Percentiles rank a stretch among this genome's conserved stretches.
phyloP scores from a whole-genome alignment of 768 basidiomycete genomes.

The Boletus rubescentipes region DNA sequence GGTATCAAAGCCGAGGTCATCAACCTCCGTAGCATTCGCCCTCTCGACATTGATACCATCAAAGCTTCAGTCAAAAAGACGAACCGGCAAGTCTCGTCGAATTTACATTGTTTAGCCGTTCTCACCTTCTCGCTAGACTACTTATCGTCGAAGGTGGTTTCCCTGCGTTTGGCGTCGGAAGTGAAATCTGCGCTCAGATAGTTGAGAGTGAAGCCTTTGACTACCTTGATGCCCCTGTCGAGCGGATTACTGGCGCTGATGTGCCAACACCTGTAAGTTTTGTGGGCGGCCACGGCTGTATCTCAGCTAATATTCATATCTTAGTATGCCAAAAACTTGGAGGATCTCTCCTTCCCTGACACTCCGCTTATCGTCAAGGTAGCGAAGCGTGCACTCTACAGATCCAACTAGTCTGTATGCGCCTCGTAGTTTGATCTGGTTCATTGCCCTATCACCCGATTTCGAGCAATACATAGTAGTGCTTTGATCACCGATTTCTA shows the following conservation, averaged over 20 bases:
- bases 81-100: slow-evolving; percentile 61
- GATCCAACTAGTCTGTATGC: slow-evolving; percentile 61
- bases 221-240: slow-evolving; percentile 97
- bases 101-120: not conserved
- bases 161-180: slow-evolving; percentile 97
- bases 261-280: slow-evolving; percentile 89
- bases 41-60: slow-evolving; percentile 97
- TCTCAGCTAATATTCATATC: slow-evolving; percentile 11
- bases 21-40: slow-evolving; percentile 94
- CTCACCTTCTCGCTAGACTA: slow-evolving; percentile 48
- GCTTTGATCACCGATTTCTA: slow-evolving; percentile 8
- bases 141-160: slow-evolving; percentile 97
- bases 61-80: slow-evolving; percentile 98
- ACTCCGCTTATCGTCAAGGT: slow-evolving; percentile 90
- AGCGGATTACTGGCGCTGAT: slow-evolving; percentile 96
- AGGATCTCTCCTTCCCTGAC: slow-evolving; percentile 92
- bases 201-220: slow-evolving; percentile 97
- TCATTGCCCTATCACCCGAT: slow-evolving; percentile 11
- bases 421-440: slow-evolving; percentile 9
- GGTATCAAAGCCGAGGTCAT: slow-evolving; percentile 97
- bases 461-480: slow-evolving; percentile 19
- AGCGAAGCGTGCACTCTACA: slow-evolving; percentile 89
- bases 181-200: slow-evolving; percentile 97
- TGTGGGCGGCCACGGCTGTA: slow-evolving; percentile 4
- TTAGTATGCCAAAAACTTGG: slow-evolving; percentile 89